Evolutionary conservation across 495 filamentous ascomycete species (phyloP), one percentile per base, ranked within the genome.

Genomic region (Lineolata rhizophorae): DNA sequence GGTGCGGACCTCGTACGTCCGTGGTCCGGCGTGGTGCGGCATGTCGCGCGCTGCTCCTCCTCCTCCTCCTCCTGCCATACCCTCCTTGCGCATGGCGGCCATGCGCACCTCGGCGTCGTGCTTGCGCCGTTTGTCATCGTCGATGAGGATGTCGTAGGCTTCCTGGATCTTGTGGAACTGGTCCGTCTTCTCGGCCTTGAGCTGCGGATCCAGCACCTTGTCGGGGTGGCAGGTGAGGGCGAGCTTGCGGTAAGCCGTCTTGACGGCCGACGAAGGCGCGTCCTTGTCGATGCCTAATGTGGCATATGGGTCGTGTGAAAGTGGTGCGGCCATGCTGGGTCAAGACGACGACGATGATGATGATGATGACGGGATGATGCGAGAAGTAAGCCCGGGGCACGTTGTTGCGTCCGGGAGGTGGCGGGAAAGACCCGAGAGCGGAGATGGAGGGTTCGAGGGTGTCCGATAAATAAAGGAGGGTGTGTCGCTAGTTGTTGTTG

Each of bases 181-280:
- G 35, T 79, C 71, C 35, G 71, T 64, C 47, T 83, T 87, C 40
- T 65, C 54, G 32, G 55, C 57, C 35, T 72, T 72, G 33, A 64
- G 55, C 18, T 72, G 60, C 41, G 72, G 63, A 38, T 90, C 76
- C n/a, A 25, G 6, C 30, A 94, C 67, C 58, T 95, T 95, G 61
- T 97, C 87, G 20, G 87, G 87, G 48, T 97, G 87, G 48, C 72
- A 84, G 55, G 81, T 82, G 35, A 95, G 67, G 32, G 81, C 84
- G 16, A 93, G 74, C 54, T 92, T 95, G 38, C 81, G 76, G 58
- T 94, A 76, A 12, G 81, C 73, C 29, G 63, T 58, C 38, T 81
- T 72, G 49, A 97, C 85, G 36, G 72, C 67, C 16, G 70, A 44
- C 14, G 75, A 52, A 31, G 75, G 64, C 25, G 80, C 80, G 50